A percentile compares a stretch with the other conserved stretches of the same genome.
Evolutionary conservation across 192 early-diverging fungal species (phyloP).

Genomic region (Podila epicladia): DNA sequence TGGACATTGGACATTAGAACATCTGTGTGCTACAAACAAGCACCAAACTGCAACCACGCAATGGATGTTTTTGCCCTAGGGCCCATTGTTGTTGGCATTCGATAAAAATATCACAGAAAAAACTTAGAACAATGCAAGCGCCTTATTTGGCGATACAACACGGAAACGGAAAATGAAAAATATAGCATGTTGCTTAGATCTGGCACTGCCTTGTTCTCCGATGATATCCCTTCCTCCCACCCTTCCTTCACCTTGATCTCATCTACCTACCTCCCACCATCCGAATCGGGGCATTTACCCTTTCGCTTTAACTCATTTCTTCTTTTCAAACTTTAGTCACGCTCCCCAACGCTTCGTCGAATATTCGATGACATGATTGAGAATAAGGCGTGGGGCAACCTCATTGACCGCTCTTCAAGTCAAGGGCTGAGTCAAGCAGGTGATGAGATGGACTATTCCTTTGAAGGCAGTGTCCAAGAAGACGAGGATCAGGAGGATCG

Average conservation of each 20-base stretch:
- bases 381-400: conserved; percentile 14
- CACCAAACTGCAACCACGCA: too few species aligned
- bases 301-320: background rate
- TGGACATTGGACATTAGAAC: too few species aligned
- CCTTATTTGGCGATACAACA: too few species aligned
- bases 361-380: conserved; percentile 41
- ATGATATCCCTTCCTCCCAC: background rate
- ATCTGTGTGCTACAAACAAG: too few species aligned
- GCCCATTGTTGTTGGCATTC: too few species aligned
- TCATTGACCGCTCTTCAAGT: background rate
- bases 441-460: background rate
- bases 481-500: background rate
- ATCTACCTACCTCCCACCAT: background rate
- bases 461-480: background rate
- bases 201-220: too few species aligned
- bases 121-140: too few species aligned
- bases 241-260: too few species aligned
- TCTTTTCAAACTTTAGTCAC: conserved; percentile 9
- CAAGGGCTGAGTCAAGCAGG: background rate
- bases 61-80: too few species aligned
- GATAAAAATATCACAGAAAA: too few species aligned
- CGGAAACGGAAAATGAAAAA: too few species aligned
- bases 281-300: background rate
- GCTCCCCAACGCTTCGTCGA: conserved; percentile 25
- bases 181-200: too few species aligned